phyloP scores from a whole-genome alignment of 2,329 filamentous ascomycete genomes.

The Lecanicillium sp. region DNA sequence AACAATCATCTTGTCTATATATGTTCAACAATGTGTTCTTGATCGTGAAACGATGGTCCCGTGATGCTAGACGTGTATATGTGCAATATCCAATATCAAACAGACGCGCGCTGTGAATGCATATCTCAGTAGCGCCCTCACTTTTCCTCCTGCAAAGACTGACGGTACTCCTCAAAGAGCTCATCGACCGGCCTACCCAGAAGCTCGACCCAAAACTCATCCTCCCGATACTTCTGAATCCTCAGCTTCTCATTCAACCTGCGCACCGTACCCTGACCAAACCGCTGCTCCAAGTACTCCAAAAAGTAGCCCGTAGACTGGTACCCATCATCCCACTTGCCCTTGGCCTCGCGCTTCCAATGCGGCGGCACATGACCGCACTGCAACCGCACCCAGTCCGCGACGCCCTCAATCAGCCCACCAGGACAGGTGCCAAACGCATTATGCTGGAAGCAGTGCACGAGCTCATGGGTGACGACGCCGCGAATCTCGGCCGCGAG shows the following conservation, averaged over 20 bases:
- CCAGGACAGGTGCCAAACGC: slow-evolving; percentile 54
- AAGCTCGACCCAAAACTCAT: slow-evolving; percentile 59
- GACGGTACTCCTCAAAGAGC: slow-evolving; percentile 68
- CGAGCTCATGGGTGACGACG: slow-evolving; percentile 84
- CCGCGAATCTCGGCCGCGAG: slow-evolving; percentile 62
- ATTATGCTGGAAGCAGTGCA: slow-evolving; percentile 89
- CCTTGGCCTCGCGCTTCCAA: slow-evolving; percentile 57
- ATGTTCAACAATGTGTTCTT: too few species aligned
- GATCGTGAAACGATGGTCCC: too few species aligned
- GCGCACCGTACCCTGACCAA: slow-evolving; percentile 50
- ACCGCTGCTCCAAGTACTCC: slow-evolving; percentile 69
- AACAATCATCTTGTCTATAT: too few species aligned
- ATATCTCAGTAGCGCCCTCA: not conserved
- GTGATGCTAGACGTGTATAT: too few species aligned
- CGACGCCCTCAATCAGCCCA: slow-evolving; percentile 83
- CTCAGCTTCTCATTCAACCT: slow-evolving; percentile 62
- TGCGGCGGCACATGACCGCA: slow-evolving; percentile 70
- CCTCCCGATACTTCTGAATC: slow-evolving; percentile 54
- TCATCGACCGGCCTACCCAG: slow-evolving; percentile 58
- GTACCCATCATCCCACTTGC: slow-evolving; percentile 83
- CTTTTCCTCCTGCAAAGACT: slow-evolving; percentile 13
- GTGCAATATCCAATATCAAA: too few species aligned
- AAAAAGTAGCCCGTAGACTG: slow-evolving; percentile 88
- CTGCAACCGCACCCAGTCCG: slow-evolving; percentile 82
- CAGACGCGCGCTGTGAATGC: too few species aligned